Evolutionary conservation across 495 filamentous ascomycete species (phyloP).

Genomic region (Podospora conica): DNA sequence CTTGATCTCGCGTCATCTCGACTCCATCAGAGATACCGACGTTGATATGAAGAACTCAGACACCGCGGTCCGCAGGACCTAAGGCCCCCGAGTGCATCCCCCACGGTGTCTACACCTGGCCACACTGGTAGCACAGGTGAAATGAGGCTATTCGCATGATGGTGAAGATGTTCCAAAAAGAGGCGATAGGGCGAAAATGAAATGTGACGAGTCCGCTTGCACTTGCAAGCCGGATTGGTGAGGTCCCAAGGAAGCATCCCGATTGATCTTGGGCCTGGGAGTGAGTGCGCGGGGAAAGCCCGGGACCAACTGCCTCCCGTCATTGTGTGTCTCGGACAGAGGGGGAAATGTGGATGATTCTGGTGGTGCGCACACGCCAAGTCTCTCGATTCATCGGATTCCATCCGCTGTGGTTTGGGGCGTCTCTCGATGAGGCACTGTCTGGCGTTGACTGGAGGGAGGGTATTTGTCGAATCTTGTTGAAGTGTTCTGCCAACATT

Average conservation of each 20-base stretch:
- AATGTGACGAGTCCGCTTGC: background rate
- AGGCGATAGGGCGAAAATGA: background rate
- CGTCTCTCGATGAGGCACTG: too few relatives aligned
- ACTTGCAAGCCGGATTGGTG: background rate
- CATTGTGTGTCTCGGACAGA: background rate
- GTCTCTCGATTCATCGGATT: background rate
- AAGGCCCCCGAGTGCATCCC: background rate
- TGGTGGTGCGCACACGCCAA: background rate
- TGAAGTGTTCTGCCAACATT: too few relatives aligned
- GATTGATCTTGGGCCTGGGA: background rate
- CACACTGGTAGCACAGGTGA: background rate
- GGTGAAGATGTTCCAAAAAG: background rate
- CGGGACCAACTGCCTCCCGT: background rate
- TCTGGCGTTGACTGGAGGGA: too few relatives aligned
- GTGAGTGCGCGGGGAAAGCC: background rate
- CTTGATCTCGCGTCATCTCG: background rate
- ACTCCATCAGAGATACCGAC: background rate
- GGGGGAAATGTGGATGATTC: background rate
- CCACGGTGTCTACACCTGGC: background rate
- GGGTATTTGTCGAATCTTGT: too few relatives aligned
- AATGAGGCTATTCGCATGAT: background rate
- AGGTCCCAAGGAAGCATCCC: background rate
- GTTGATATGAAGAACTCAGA: background rate
- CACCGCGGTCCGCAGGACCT: background rate
- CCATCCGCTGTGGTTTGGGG: too few relatives aligned